These are phyloP conservation scores for Pyricularia sp. DNA, from an alignment of 2,329 filamentous ascomycete species.

Conservation along the genomic window DNA sequence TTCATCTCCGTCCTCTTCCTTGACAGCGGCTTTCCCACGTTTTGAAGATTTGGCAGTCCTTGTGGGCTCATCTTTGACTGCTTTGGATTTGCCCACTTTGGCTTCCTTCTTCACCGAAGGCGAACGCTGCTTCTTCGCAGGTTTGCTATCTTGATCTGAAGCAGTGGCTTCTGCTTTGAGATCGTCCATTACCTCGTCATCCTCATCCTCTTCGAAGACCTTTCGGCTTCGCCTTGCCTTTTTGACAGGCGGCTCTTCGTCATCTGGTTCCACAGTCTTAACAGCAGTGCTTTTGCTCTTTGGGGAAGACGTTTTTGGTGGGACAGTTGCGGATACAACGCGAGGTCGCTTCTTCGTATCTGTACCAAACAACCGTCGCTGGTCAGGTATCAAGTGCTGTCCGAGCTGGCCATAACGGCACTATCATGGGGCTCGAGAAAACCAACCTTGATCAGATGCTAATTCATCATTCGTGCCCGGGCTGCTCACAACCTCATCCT, in stretches of 20 bases:
- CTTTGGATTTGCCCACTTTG: slow-evolving; percentile 17
- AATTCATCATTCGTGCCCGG: slow-evolving; percentile 25
- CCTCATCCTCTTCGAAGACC: slow-evolving; percentile 44
- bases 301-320: slow-evolving; percentile 10
- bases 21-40: slow-evolving; percentile 27
- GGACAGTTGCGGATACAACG: neutral
- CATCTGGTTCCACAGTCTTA: slow-evolving; percentile 30
- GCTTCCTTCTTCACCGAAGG: slow-evolving; percentile 13
- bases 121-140: slow-evolving; percentile 13
- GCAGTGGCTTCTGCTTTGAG: slow-evolving; percentile 5
- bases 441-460: slow-evolving; percentile 27
- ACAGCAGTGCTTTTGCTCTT: slow-evolving; percentile 15
- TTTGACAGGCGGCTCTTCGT: slow-evolving; percentile 53
- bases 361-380: slow-evolving; percentile 9
- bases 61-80: slow-evolving; percentile 35
- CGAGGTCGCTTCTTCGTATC: slow-evolving; percentile 38
- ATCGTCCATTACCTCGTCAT: slow-evolving; percentile 31
- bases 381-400: neutral
- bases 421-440: neutral
- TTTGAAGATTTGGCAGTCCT: slow-evolving; percentile 32
- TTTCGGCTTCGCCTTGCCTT: slow-evolving; percentile 36
- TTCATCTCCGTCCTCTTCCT: slow-evolving; percentile 36
- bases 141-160: slow-evolving; percentile 8
- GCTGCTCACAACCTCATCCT: neutral
- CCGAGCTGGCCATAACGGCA: neutral